Evolutionary conservation across 164 flowering plant genomes (phyloP), one percentile per base, ranked within the genome.

Genomic region (Tetracentron sinense): DNA sequence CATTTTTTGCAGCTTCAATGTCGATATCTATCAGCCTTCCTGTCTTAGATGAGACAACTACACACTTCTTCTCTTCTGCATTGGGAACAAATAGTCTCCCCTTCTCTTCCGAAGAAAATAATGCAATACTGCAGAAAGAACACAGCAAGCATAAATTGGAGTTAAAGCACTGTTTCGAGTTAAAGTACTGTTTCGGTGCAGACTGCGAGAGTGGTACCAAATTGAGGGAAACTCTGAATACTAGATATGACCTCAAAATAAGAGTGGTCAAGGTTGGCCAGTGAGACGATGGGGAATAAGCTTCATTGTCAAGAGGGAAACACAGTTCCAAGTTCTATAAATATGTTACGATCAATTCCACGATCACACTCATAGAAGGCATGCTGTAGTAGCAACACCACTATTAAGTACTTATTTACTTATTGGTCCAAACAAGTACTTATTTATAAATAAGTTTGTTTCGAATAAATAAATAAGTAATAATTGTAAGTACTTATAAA

Each of bases 91-190:
- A 92, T 7, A 79, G 53, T 60, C 77, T 81, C 14, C 76, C 98
- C 63, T 92, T 89, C 62, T 82, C 84, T 42, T 79, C 82, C 0
- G 95, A 86, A 33, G 82, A 64, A 72, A 92, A 86, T 61, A 92
- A 63, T 15, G 79, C 95, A 56, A 92, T 70, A 58, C 96, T 89
- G 86, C 73, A 76, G 61, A 72, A 48, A 51, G 21, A 63, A 56
- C 1, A 51, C 11, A n/a, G n/a, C n/a, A 28, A 61, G 6, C 26
- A 54, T 28, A 38, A 1, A 54, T 26, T 38, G 46, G 19, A 35
- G 29, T 23, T 38, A 10, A 8, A 38, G 4, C 8, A 4, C 8
- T 4, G 8, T 4, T 33, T 38, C 44, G n/a, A n/a, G n/a, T n/a
- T n/a, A n/a, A n/a, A n/a, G n/a, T n/a, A n/a, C n/a, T n/a, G n/a